phyloP scores from a whole-genome alignment of 352 stramenopile genomes.

The Pseudoperonospora humuli region DNA sequence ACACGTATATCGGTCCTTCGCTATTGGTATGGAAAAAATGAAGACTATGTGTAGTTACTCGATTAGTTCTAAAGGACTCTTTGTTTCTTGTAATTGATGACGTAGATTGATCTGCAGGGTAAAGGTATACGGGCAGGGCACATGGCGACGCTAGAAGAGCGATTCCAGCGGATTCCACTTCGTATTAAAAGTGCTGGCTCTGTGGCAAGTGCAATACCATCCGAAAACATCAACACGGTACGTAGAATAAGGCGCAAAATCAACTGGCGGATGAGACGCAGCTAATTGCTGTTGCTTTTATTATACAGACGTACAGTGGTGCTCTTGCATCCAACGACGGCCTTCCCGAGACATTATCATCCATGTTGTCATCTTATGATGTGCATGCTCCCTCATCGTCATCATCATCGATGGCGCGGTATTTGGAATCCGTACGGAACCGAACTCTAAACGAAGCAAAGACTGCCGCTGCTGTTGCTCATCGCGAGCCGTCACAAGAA shows the following conservation, averaged over 20 bases:
- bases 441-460: constrained; percentile 35
- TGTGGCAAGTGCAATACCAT: not conserved
- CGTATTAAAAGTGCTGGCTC: not conserved
- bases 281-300: not conserved
- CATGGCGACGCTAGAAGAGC: constrained; percentile 66
- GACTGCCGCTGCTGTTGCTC: constrained; percentile 1
- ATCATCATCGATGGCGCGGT: constrained; percentile 47
- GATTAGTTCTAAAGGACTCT: constrained; percentile 1
- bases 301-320: constrained; percentile 2
- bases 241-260: not conserved
- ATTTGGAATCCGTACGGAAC: constrained; percentile 41
- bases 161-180: constrained; percentile 31
- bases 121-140: constrained; percentile 69
- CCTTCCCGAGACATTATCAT: constrained; percentile 25
- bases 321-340: not conserved
- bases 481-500: constrained; percentile 29
- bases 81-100: not conserved
- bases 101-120: constrained; percentile 53
- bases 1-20: constrained; percentile 52
- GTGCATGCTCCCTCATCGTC: constrained; percentile 32
- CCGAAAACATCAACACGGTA: constrained; percentile 8
- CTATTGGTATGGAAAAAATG: constrained; percentile 39
- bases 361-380: constrained; percentile 43
- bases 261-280: not conserved
- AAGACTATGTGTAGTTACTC: not conserved